phyloP scores from a whole-genome alignment of 1,284 basidiomycete genomes.

The Porogramme epimiltina region DNA sequence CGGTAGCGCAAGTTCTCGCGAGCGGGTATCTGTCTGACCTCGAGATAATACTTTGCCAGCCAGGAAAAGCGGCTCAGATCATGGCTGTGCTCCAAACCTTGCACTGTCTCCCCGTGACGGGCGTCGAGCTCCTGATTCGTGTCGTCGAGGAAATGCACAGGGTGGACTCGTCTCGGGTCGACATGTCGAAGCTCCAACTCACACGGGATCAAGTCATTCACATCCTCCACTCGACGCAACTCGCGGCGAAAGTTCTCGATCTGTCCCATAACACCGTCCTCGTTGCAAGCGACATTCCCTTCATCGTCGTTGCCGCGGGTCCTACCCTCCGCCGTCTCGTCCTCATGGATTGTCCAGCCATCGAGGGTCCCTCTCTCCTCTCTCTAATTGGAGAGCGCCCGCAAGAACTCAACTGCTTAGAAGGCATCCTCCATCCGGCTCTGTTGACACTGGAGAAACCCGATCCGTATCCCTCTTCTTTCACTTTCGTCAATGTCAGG shows the following conservation, averaged over 20 bases:
- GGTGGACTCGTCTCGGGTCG: constrained; percentile 12
- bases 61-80: constrained; percentile 26
- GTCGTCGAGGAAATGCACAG: constrained; percentile 9
- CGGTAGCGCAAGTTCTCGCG: too few relatives aligned
- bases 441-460: constrained; percentile 9
- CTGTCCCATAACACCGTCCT: constrained; percentile 27
- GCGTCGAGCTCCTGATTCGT: constrained; percentile 22
- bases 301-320: constrained; percentile 17
- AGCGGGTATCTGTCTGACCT: constrained; percentile 6
- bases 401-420: constrained; percentile 27
- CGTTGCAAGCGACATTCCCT: constrained; percentile 19
- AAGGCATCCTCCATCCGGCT: constrained; percentile 31
- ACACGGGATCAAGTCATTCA: constrained; percentile 22
- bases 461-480: neutral
- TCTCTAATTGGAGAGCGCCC: constrained; percentile 24
- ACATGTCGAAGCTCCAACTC: constrained; percentile 29
- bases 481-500: constrained; percentile 5
- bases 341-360: constrained; percentile 27
- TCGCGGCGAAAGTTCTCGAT: constrained; percentile 29
- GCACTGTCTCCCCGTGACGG: constrained; percentile 28
- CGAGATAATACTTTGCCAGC: constrained; percentile 29
- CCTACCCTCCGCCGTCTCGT: constrained; percentile 28
- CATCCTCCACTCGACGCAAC: constrained; percentile 13
- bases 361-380: constrained; percentile 26
- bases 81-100: constrained; percentile 18